Conservation (phyloP, 805 yeast species). For the Wickerhamiella dianesei region DNA sequence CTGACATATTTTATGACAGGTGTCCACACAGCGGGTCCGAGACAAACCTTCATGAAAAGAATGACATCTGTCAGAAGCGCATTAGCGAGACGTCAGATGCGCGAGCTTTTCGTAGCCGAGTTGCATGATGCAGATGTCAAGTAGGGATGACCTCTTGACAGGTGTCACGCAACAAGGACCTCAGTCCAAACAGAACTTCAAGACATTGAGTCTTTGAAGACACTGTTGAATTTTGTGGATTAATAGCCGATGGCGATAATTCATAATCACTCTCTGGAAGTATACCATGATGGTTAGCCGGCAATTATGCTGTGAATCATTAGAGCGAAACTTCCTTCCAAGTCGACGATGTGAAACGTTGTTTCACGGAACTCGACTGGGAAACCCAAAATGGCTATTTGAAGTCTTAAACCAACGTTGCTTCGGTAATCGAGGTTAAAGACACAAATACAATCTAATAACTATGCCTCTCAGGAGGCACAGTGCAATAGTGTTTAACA, state of each 20-base stretch:
- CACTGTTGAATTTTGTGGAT: neutral
- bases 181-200: neutral
- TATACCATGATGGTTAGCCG: neutral
- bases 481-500: neutral
- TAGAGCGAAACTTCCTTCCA: neutral
- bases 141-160: neutral
- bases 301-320: neutral
- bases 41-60: neutral
- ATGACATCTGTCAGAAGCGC: neutral
- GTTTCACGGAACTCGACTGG: neutral
- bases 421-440: neutral
- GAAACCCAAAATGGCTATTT: neutral
- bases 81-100: neutral
- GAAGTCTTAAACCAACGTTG: neutral
- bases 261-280: neutral
- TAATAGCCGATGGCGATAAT: neutral
- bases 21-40: neutral
- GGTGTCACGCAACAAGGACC: neutral
- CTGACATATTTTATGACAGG: neutral
- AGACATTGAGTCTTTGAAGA: neutral
- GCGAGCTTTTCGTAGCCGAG: neutral
- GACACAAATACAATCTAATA: neutral
- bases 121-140: neutral
- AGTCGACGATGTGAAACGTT: neutral
- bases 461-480: neutral